phyloP scores from a whole-genome alignment of 352 stramenopile species.

The Phytophthora pseudosyringae region DNA sequence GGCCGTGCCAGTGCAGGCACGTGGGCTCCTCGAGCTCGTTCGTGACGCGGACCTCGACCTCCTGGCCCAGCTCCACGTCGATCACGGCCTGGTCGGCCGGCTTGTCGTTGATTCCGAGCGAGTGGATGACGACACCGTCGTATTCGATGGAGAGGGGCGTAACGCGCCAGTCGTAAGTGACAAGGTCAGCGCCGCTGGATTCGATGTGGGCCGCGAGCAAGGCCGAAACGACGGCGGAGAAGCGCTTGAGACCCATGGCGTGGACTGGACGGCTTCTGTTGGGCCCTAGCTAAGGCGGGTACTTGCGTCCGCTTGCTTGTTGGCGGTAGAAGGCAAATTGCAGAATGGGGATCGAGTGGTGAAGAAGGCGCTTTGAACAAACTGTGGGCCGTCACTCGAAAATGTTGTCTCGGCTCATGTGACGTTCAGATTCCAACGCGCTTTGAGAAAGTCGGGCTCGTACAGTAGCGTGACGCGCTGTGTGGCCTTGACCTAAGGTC shows the following conservation, averaged over 20 bases:
- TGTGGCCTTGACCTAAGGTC: slow-evolving; percentile 1
- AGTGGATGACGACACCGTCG: slow-evolving; percentile 30
- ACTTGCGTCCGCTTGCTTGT: not conserved
- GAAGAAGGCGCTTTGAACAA: not conserved
- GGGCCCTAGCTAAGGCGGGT: not conserved
- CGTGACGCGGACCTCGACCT: slow-evolving; percentile 36
- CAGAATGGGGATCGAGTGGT: slow-evolving; percentile 9
- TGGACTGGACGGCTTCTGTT: not conserved
- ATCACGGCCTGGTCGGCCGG: slow-evolving; percentile 35
- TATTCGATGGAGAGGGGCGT: slow-evolving; percentile 24
- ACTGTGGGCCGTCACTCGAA: not conserved
- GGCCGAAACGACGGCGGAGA: not conserved
- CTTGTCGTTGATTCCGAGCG: slow-evolving; percentile 41
- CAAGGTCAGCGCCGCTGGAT: slow-evolving; percentile 19
- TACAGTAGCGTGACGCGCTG: not conserved
- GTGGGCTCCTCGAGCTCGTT: slow-evolving; percentile 31
- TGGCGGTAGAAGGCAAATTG: slow-evolving; percentile 2
- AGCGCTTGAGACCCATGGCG: slow-evolving; percentile 16
- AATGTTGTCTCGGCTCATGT: slow-evolving; percentile 1
- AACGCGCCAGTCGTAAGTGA: slow-evolving; percentile 40
- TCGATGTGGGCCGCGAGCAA: slow-evolving; percentile 11
- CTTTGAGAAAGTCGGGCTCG: not conserved
- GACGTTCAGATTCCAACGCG: not conserved
- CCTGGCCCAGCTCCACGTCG: slow-evolving; percentile 33
- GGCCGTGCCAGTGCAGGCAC: slow-evolving; percentile 44